A percentile compares a stretch with the other conserved stretches of the same genome.
Evolutionary conservation across 192 early-diverging fungal genomes (phyloP).

Genomic region (Entomortierella chlamydospora): DNA sequence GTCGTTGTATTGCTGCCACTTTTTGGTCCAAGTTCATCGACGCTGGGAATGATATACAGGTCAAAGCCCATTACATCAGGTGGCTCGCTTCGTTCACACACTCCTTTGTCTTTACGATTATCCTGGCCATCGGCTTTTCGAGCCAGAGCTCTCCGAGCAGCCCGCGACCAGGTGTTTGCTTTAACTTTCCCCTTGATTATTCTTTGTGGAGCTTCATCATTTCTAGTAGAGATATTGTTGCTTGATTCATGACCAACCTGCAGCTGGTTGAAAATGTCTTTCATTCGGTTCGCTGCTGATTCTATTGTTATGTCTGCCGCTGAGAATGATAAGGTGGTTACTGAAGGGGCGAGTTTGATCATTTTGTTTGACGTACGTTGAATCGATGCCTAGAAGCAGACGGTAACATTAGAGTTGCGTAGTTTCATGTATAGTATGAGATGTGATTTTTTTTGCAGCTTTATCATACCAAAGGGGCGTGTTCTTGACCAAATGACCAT

Average conservation of each 20-base stretch:
- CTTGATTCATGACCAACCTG: not conserved
- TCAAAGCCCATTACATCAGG: slow-evolving; percentile 14
- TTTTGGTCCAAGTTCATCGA: not conserved
- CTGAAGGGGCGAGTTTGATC: slow-evolving; percentile 28
- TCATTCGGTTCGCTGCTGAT: not conserved
- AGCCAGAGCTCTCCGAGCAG: slow-evolving; percentile 36
- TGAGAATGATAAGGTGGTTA: slow-evolving; percentile 18
- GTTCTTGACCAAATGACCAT: slow-evolving; percentile 64
- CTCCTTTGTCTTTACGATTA: not conserved
- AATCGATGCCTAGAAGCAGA: slow-evolving; percentile 10
- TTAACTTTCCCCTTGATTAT: not conserved
- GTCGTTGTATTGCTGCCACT: not conserved
- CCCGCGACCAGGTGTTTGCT: slow-evolving; percentile 51
- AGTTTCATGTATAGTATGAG: too few species aligned
- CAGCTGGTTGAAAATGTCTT: slow-evolving; percentile 4
- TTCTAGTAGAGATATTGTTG: not conserved
- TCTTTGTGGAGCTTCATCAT: not conserved
- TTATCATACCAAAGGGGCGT: slow-evolving; percentile 39
- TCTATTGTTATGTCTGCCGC: not conserved
- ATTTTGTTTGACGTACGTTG: slow-evolving; percentile 30
- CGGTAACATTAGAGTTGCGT: not conserved
- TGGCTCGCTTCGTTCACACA: not conserved
- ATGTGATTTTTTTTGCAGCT: too few species aligned
- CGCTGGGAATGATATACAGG: not conserved
- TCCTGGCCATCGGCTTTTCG: slow-evolving; percentile 2